Base-by-base conservation (phyloP, 164 flowering plant species). In the Magnolia changhungtana region DNA sequence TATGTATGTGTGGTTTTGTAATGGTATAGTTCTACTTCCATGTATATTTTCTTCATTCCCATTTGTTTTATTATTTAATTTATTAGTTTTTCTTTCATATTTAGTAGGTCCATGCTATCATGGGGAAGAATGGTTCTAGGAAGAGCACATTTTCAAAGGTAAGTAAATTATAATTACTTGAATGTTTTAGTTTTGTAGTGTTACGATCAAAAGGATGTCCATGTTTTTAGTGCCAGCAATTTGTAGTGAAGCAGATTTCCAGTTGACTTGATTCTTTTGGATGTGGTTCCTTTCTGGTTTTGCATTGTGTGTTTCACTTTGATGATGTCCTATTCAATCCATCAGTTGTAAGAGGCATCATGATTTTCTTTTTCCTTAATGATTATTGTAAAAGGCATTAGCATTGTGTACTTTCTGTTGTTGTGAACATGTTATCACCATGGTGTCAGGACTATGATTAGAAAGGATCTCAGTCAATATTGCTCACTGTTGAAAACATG, bases 51-150 rank as follows among this genome's bases (percentile, higher is more conserved):
- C 45, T 37, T 37, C 45, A 1, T 55, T 55, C 61, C 19, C 10
- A 27, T 55, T 55, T 55, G 18, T 16, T 16, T 11, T 55, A 3
- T 55, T 55, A 3, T 55, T 55, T 55, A 55, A 37, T 37, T 3
- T 16, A 8, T 8, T 16, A 3, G 0, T 9, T 68, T 16, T 51
- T 50, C 50, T 50, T 21, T 37, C 73, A 51, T 78, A 74, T 72
- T 76, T 77, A 21, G 72, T 80, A 96, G 99, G 88, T 94, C 65
- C 98, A 96, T 85, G 98, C 97, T 27, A 78, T 96, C 64, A 96
- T 96, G 99, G 98, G 99, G 76, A 90, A 90, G 87, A 96, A 96
- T 82, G 99, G 99, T 83, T 96, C 99, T 68, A 98, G 99, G 75
- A 96, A 96, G 89, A 96, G 99, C 88, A 96, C 99, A 49, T 93